Base-by-base conservation (phyloP, 2,329 filamentous ascomycete genomes). In the Decorospora gaudefroyi region DNA sequence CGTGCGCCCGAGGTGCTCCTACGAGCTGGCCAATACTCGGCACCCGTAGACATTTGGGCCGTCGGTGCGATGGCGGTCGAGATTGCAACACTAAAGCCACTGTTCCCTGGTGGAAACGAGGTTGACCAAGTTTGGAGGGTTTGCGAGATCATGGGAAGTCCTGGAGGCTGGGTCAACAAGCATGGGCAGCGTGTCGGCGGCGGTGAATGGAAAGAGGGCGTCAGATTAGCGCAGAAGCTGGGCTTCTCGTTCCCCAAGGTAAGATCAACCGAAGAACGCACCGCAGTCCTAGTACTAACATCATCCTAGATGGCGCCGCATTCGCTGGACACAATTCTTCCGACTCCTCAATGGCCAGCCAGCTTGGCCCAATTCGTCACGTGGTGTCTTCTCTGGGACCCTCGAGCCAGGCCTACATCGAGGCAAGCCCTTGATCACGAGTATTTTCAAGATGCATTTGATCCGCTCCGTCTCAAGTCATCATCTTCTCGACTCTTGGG, bases 371-470 rank as follows among this genome's bases (percentile, higher is more conserved):
- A 95, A 46, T 97, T 99, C 65, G 93, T 99, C 46, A 99, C 93
- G 11, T 96, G 90, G 90, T 99, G 93, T 72, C 74, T 99, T 56
- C 93, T 97, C 88, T 99, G 93, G 93, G 93, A 99, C 71, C 93
- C 93, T 8, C 95, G 91, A 75, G 84, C 77, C 64, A 82, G 93
- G 49, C 93, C 93, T 30, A 97, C 91, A 3, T 96, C 92, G 2
- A 85, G 87, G 0, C 91, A 99, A 71, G 92, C 93, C n/a, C 75
- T 99, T 55, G 87, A 88, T 26, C 93, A 99, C 69, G 92, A 96
- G 58, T 99, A 95, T 72, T 99, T 99, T 62, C 72, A 80, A 22
- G 93, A 97, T 73, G 93, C 93, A 1, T 83, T 95, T 36, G 93
- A 99, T 69, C 93, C 93, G 10, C 74, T 96, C 40, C 79, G 91